Conservation (phyloP, 2,329 filamentous ascomycete species). For the Penicillium sp. region DNA sequence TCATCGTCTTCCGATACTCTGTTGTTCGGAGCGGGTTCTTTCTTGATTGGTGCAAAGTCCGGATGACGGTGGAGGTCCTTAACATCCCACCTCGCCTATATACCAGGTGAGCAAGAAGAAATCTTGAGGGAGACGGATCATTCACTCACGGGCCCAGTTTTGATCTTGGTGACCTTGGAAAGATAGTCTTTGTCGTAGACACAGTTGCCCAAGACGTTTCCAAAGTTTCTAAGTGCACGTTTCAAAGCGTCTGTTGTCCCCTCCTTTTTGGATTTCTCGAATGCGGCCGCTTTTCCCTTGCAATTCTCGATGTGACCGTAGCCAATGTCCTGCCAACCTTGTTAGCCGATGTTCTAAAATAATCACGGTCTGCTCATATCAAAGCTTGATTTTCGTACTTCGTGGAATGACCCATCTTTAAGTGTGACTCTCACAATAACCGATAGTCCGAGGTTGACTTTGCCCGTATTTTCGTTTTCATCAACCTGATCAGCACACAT, state of each 20-base stretch:
- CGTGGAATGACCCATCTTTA: conserved; percentile 92
- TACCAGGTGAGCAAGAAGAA: conserved; percentile 15
- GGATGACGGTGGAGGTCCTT: conserved; percentile 79
- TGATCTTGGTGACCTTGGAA: conserved; percentile 85
- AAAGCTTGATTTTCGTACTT: conserved; percentile 50
- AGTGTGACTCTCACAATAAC: conserved; percentile 90
- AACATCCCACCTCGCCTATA: conserved; percentile 70
- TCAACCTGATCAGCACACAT: conserved; percentile 59
- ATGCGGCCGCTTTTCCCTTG: conserved; percentile 91
- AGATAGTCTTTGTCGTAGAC: conserved; percentile 97
- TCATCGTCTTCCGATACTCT: conserved; percentile 52
- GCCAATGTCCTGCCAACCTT: conserved; percentile 69
- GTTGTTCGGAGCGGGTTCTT: conserved; percentile 49
- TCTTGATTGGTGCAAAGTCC: conserved; percentile 67
- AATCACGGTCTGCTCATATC: not conserved
- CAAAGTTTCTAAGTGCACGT: conserved; percentile 84
- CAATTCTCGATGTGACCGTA: conserved; percentile 97
- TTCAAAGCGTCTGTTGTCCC: conserved; percentile 94
- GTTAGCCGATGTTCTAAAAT: conserved; percentile 1
- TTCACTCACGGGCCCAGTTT: conserved; percentile 64
- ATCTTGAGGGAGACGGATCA: not conserved
- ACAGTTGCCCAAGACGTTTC: conserved; percentile 96
- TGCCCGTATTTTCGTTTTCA: conserved; percentile 74
- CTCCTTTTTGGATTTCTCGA: conserved; percentile 99
- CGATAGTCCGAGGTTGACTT: conserved; percentile 81